Evolutionary conservation across 2,329 filamentous ascomycete genomes (phyloP), one percentile per base, ranked within the genome.

Genomic region (Colletotrichum higginsianum): DNA sequence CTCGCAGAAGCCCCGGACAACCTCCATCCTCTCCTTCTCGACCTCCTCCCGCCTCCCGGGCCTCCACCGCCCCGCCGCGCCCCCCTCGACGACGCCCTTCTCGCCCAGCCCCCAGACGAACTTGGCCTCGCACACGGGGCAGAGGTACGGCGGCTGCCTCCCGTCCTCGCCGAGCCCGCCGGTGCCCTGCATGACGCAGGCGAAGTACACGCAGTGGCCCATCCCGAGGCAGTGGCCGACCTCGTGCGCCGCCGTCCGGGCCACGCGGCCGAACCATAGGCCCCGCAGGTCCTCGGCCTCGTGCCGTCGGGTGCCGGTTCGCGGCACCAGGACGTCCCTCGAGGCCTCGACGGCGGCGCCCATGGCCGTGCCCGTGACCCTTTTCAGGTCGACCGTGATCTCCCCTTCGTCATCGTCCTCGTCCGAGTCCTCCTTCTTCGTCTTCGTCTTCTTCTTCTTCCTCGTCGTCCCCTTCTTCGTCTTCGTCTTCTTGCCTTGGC

Each of bases 141-240:
- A 92, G 4, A 92, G 75, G 74, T 90, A 92, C 1, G 90, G 89
- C 30, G 90, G 90, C 76, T 92, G 90, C 52, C 90, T 80, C 2
- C 85, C 82, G 76, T 92, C 90, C 77, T 92, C 91, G 0, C 79
- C 81, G 49, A 91, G 81, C 1, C 85, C 83, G 0, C 86, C 85
- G 0, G 88, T 90, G 5, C 87, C 85, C 76, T 92, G 90, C 90
- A 92, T 91, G 2, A 85, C 83, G 74, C 90, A 93, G 0, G 90
- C 89, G 74, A 89, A 91, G 75, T 90, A 92, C 0, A 87, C 81
- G 76, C 92, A 94, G 77, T 94, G 91, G 9, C 80, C 91, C 16
- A 94, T 83, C 0, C 88, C 89, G 47, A 94, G 86, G 76, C 91
- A 93, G 77, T 93, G 92, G 0, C 90, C 89, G 0, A 93, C 79